These are phyloP conservation scores for Ascochyta lentis DNA, from an alignment of 2,329 filamentous ascomycete genomes.

Conservation along the genomic window DNA sequence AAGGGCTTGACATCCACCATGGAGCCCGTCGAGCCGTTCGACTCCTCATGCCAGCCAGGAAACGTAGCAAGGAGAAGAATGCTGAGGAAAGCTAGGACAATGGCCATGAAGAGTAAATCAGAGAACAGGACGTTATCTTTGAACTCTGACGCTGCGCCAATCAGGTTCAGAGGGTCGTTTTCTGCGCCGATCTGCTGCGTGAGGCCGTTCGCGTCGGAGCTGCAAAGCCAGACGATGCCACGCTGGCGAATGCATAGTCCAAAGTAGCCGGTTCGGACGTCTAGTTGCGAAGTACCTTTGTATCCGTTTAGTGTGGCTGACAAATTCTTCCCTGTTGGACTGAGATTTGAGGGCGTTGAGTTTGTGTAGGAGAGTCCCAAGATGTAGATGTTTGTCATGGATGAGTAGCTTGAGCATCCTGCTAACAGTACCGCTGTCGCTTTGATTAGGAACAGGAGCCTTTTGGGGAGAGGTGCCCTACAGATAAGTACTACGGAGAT, in stretches of 20 bases:
- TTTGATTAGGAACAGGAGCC: slow-evolving; percentile 47
- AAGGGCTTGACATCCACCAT: slow-evolving; percentile 93
- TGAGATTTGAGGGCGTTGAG: slow-evolving; percentile 80
- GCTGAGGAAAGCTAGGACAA: slow-evolving; percentile 95
- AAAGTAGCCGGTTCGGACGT: slow-evolving; percentile 95
- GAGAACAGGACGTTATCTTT: slow-evolving; percentile 99
- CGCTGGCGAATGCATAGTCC: slow-evolving; percentile 95
- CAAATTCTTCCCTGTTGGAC: slow-evolving; percentile 88
- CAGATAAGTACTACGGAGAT: slow-evolving; percentile 84
- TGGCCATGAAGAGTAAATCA: slow-evolving; percentile 98
- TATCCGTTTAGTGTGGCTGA: slow-evolving; percentile 87
- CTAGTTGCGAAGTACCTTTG: slow-evolving; percentile 79
- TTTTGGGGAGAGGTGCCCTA: no score
- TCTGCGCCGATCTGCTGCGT: slow-evolving; percentile 87
- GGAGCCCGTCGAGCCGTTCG: slow-evolving; percentile 74
- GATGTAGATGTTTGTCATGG: slow-evolving; percentile 94
- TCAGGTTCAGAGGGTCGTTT: slow-evolving; percentile 93
- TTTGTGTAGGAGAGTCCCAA: slow-evolving; percentile 93
- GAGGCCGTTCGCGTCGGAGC: slow-evolving; percentile 92
- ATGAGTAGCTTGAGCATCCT: slow-evolving; percentile 95
- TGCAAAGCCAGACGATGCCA: slow-evolving; percentile 91
- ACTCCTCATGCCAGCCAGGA: slow-evolving; percentile 94
- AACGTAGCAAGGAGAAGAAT: slow-evolving; percentile 94
- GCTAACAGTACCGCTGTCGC: slow-evolving; percentile 81
- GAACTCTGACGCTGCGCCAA: slow-evolving; percentile 97